A percentile compares a stretch with the other conserved stretches of the same genome.
These are phyloP conservation scores for Rhizophagus prolifer DNA, from an alignment of 192 early-diverging fungal genomes.

Conservation along the genomic window DNA sequence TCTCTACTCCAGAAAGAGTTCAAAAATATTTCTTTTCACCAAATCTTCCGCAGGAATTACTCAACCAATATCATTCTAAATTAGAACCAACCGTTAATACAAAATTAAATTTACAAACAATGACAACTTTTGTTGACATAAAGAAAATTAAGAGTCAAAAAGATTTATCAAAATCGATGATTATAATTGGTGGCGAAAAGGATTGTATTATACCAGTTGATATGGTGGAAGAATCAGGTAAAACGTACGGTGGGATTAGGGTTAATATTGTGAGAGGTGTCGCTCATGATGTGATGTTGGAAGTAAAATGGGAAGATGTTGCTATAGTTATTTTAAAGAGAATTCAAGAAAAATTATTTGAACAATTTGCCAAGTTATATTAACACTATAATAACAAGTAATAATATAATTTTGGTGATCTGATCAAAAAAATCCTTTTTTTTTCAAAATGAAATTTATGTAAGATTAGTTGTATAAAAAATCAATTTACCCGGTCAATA, in stretches of 20 bases:
- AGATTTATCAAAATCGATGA: not conserved
- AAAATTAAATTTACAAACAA: not conserved
- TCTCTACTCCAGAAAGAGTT: not conserved
- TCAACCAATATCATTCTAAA: not conserved
- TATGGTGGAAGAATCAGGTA: not conserved
- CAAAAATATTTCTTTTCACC: not conserved
- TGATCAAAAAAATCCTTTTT: not conserved
- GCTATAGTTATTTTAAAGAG: not conserved
- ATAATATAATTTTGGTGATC: not conserved
- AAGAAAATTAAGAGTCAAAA: not conserved
- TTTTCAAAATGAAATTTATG: not conserved
- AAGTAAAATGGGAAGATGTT: not conserved
- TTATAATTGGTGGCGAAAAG: not conserved
- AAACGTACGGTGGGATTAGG: not conserved
- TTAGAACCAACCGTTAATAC: not conserved
- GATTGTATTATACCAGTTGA: not conserved
- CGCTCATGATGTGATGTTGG: not conserved
- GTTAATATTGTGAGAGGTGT: not conserved
- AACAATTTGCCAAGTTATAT: not conserved
- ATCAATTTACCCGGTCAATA: no score
- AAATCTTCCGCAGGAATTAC: not conserved
- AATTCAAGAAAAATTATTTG: not conserved
- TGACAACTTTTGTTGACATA: not conserved
- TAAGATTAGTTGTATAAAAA: no score
- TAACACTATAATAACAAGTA: not conserved